Evolutionary conservation across 192 early-diverging fungal genomes (phyloP).

Genomic region (Oehlia diaphana): DNA sequence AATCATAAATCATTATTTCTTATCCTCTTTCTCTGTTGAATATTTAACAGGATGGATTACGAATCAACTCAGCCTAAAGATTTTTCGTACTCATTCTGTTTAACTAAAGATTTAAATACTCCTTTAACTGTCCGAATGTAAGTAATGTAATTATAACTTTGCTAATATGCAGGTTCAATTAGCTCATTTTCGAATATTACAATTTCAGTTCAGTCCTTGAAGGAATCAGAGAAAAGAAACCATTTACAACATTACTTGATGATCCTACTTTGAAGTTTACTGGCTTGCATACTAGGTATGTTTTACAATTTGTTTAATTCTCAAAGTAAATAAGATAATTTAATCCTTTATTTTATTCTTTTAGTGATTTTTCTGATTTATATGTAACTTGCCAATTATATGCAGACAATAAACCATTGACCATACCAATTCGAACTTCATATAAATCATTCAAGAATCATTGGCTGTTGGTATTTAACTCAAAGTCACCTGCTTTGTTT

Average conservation of each 20-base stretch:
- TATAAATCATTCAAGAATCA: constrained; percentile 65
- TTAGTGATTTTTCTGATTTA: constrained; percentile 55
- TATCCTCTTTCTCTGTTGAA: no score
- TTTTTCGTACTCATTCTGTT: constrained; percentile 62
- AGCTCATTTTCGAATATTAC: not conserved
- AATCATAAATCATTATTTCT: no score
- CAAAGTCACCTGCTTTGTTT: not conserved
- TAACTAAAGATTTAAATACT: constrained; percentile 63
- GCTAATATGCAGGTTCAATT: not conserved
- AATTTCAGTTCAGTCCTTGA: constrained; percentile 39
- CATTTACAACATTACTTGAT: constrained; percentile 26
- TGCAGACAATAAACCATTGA: constrained; percentile 68
- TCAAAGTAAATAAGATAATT: not conserved
- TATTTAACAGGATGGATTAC: constrained; percentile 18
- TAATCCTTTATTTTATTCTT: not conserved
- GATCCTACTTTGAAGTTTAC: constrained; percentile 38
- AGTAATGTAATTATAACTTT: constrained; percentile 17
- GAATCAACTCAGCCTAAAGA: constrained; percentile 15
- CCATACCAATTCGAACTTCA: constrained; percentile 62
- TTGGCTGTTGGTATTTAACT: constrained; percentile 49
- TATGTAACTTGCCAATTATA: constrained; percentile 67
- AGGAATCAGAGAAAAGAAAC: constrained; percentile 32
- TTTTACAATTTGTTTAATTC: not conserved
- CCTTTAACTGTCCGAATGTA: constrained; percentile 66
- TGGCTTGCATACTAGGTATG: constrained; percentile 35